Conservation (phyloP, 2,329 filamentous ascomycete genomes). For the Dactylonectria macrodidyma region DNA sequence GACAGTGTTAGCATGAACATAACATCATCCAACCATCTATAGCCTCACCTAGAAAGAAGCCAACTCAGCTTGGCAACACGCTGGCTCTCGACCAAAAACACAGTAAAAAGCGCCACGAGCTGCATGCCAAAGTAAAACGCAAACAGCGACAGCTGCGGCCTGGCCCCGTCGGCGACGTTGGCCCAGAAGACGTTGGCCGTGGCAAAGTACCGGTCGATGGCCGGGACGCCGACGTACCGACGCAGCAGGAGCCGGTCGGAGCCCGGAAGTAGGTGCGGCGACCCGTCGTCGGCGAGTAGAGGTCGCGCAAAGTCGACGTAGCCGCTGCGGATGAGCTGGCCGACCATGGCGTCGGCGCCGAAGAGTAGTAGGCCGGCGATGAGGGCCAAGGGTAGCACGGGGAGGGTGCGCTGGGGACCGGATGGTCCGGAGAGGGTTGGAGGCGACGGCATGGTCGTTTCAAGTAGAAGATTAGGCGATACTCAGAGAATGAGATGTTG, state of each 20-base stretch:
- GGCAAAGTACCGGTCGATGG: constrained; percentile 37
- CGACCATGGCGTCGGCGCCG: constrained; percentile 39
- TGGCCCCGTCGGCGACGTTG: constrained; percentile 42
- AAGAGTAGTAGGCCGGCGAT: constrained; percentile 38
- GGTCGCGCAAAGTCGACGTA: constrained; percentile 28
- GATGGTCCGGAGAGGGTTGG: constrained; percentile 19
- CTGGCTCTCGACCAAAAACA: constrained; percentile 42
- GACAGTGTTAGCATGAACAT: constrained; percentile 4
- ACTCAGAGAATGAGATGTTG: background rate
- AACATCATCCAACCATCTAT: too few species aligned
- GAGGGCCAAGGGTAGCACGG: constrained; percentile 32
- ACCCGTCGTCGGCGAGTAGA: constrained; percentile 37
- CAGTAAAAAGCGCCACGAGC: constrained; percentile 35
- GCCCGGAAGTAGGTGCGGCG: constrained; percentile 40
- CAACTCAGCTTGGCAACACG: constrained; percentile 29
- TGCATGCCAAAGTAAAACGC: constrained; percentile 43
- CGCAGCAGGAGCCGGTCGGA: constrained; percentile 37
- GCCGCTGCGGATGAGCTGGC: constrained; percentile 45
- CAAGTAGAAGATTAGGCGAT: background rate
- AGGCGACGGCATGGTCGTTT: constrained; percentile 13
- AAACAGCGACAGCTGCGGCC: constrained; percentile 41
- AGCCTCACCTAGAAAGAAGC: constrained; percentile 41
- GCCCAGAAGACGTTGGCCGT: constrained; percentile 43
- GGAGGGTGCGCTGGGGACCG: constrained; percentile 14
- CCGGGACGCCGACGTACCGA: constrained; percentile 36